These are phyloP conservation scores for Boechera stricta DNA, from an alignment of 345 rosid genomes.

Conservation along the genomic window DNA sequence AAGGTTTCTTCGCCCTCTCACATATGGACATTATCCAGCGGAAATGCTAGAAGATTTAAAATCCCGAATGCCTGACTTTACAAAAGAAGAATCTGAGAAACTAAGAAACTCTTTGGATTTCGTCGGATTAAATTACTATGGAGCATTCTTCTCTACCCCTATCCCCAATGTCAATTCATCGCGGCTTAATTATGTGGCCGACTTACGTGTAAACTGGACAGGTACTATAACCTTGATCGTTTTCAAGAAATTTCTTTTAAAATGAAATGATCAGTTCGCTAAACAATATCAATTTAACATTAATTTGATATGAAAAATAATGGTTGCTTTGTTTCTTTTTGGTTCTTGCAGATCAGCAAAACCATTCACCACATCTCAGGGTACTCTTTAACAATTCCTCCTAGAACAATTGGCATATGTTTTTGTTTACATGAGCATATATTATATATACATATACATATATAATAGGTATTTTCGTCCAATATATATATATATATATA, in stretches of 20 bases:
- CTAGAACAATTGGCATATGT: background rate
- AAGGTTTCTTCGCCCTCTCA: conserved; percentile 45
- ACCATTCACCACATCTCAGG: conserved; percentile 41
- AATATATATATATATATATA: background rate
- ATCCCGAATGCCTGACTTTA: conserved; percentile 13
- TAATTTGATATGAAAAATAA: background rate
- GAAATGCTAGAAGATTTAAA: background rate
- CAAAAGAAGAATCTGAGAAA: conserved; percentile 29
- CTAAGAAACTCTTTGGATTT: conserved; percentile 37
- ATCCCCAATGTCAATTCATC: conserved; percentile 11
- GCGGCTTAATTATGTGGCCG: conserved; percentile 22
- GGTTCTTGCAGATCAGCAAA: conserved; percentile 5
- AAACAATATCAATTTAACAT: background rate
- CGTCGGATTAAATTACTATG: conserved; percentile 49
- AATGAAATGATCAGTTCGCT: background rate
- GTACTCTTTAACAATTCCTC: background rate
- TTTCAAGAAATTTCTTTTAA: background rate
- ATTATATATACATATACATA: no score
- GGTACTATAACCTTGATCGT: conserved; percentile 20
- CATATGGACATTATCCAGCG: conserved; percentile 41
- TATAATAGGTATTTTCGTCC: no score
- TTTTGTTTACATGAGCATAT: background rate
- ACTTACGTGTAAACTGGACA: conserved; percentile 36
- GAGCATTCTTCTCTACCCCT: conserved; percentile 44
- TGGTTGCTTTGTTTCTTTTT: conserved; percentile 14